Percentiles rank a stretch among this genome's conserved stretches.
Conservation (phyloP, 805 yeast genomes). For the Lipomyces yamanashiensis region DNA sequence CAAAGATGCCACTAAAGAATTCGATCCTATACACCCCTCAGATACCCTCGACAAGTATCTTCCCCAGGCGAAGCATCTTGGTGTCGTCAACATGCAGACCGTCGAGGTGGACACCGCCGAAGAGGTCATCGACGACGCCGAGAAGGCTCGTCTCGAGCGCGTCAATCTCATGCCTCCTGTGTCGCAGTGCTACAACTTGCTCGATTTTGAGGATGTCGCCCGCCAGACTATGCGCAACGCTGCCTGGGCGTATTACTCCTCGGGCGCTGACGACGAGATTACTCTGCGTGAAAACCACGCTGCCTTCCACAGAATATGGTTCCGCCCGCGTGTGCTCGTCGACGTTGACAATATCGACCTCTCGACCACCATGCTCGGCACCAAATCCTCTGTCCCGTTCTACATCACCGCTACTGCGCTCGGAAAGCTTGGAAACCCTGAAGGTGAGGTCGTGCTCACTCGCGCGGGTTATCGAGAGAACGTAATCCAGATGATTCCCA, state of each 20-base stretch:
- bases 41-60: constrained; percentile 74
- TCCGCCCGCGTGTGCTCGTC: constrained; percentile 80
- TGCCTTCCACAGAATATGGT: constrained; percentile 85
- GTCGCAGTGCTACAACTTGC: constrained; percentile 70
- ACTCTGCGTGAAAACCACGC: constrained; percentile 87
- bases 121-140: constrained; percentile 47
- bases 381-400: constrained; percentile 72
- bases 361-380: constrained; percentile 76
- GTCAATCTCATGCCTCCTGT: constrained; percentile 67
- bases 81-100: constrained; percentile 46
- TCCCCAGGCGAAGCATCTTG: constrained; percentile 64
- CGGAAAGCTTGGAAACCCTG: constrained; percentile 89
- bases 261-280: constrained; percentile 92
- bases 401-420: constrained; percentile 91
- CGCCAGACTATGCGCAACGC: constrained; percentile 71
- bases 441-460: constrained; percentile 87
- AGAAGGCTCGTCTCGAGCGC: constrained; percentile 50
- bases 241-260: constrained; percentile 93
- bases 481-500: constrained; percentile 88
- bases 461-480: constrained; percentile 75
- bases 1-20: constrained; percentile 78
- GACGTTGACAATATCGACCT: constrained; percentile 78
- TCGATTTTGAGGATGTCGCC: constrained; percentile 88
- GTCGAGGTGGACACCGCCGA: constrained; percentile 41
- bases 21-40: constrained; percentile 89